phyloP scores from a whole-genome alignment of 352 stramenopile genomes.

The Salisapilia sapeloensis region DNA sequence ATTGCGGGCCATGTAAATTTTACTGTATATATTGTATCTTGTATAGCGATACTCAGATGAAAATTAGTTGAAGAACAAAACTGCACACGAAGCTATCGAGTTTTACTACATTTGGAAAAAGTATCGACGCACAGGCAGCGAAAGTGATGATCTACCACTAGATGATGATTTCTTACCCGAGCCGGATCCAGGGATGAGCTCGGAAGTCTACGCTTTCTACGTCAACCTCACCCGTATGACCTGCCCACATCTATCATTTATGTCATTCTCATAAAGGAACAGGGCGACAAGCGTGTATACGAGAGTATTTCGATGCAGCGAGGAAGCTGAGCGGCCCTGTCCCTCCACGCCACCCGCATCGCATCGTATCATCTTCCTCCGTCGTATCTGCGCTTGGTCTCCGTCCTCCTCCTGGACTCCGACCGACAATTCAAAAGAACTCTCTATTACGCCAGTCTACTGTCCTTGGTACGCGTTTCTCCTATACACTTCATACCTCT shows the following conservation, averaged over 20 bases:
- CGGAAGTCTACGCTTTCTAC: too few relatives aligned
- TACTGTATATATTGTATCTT: neutral
- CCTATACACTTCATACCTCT: slow-evolving; percentile 1
- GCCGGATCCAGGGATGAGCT: slow-evolving; percentile 30
- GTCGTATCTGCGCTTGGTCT: slow-evolving; percentile 22
- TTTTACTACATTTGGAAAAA: slow-evolving; percentile 85
- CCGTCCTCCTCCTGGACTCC: slow-evolving; percentile 20
- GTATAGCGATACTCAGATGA: too few relatives aligned
- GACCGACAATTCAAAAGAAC: slow-evolving; percentile 26
- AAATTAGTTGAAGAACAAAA: slow-evolving; percentile 51
- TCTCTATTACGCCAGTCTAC: slow-evolving; percentile 24
- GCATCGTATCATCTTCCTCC: neutral
- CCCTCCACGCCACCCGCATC: slow-evolving; percentile 11
- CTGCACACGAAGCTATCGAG: slow-evolving; percentile 37
- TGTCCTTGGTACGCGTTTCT: slow-evolving; percentile 15
- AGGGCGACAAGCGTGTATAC: slow-evolving; percentile 49
- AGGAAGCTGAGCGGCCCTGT: slow-evolving; percentile 27
- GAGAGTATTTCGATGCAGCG: slow-evolving; percentile 46
- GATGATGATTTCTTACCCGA: slow-evolving; percentile 29
- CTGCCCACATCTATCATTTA: too few relatives aligned
- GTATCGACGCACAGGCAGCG: slow-evolving; percentile 15
- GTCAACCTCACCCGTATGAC: too few relatives aligned
- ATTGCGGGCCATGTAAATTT: slow-evolving; percentile 42
- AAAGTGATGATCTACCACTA: slow-evolving; percentile 5
- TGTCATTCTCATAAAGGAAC: neutral